Conservation (phyloP, 2,329 filamentous ascomycete genomes). For the Drechslerella dactyloides region DNA sequence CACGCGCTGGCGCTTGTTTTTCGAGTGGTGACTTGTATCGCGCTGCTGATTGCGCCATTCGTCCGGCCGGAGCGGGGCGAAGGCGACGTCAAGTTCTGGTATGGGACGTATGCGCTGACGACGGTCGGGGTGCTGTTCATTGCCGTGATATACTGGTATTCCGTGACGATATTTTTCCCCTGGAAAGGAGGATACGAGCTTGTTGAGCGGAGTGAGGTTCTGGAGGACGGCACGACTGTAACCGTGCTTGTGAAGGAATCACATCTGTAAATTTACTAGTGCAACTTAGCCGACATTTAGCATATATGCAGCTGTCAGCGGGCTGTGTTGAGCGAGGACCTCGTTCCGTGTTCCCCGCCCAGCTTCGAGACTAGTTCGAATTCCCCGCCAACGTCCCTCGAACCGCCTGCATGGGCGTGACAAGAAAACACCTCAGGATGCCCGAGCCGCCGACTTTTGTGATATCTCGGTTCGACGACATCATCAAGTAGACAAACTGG, state of each 20-base stretch:
- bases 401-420: constrained; percentile 3
- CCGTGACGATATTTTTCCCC: constrained; percentile 70
- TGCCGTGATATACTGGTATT: constrained; percentile 71
- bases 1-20: constrained; percentile 61
- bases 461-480: neutral
- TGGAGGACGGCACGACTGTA: constrained; percentile 72
- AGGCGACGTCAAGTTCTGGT: constrained; percentile 47
- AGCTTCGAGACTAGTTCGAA: neutral
- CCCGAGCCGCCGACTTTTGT: too few relatives aligned
- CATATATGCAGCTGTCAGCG: constrained; percentile 3
- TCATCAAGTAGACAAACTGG: neutral
- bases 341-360: neutral
- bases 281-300: constrained; percentile 4
- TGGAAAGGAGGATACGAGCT: constrained; percentile 66
- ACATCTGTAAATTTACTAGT: constrained; percentile 14
- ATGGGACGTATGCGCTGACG: constrained; percentile 37
- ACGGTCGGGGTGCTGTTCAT: constrained; percentile 60
- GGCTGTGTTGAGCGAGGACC: neutral
- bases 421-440: too few relatives aligned
- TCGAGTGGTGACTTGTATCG: constrained; percentile 29
- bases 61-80: constrained; percentile 28
- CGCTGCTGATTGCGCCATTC: constrained; percentile 40
- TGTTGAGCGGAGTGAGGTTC: constrained; percentile 67
- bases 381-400: neutral
- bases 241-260: constrained; percentile 62